Conservation (phyloP, 495 filamentous ascomycete genomes). For the Choiromyces venosus region DNA sequence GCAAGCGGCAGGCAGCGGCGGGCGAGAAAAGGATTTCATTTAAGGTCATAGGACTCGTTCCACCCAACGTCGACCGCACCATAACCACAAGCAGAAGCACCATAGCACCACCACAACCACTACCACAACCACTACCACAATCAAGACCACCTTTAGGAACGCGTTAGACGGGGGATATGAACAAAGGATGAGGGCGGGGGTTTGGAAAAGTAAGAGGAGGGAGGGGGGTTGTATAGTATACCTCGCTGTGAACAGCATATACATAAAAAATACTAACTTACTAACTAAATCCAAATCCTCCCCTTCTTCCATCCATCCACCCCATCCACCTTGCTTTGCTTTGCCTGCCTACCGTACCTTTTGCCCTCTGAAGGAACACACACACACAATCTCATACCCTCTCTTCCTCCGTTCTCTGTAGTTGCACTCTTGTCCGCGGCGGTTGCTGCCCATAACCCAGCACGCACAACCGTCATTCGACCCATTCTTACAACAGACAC, state of each 20-base stretch:
- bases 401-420: background rate
- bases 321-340: background rate
- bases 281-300: background rate
- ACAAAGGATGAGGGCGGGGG: background rate
- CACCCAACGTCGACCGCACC: background rate
- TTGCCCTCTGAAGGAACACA: background rate
- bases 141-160: background rate
- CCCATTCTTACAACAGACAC: background rate
- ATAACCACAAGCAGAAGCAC: background rate
- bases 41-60: background rate
- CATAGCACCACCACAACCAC: background rate
- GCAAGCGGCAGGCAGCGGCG: background rate
- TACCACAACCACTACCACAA: background rate
- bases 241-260: background rate
- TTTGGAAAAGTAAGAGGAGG: background rate
- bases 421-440: background rate
- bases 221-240: background rate
- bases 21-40: background rate
- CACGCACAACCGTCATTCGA: background rate
- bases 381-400: background rate
- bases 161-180: background rate
- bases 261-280: constrained; percentile 1
- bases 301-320: background rate
- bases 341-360: background rate
- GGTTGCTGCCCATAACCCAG: background rate